Evolutionary conservation across 768 basidiomycete genomes (phyloP).

Genomic region (Pleurotus giganteus): DNA sequence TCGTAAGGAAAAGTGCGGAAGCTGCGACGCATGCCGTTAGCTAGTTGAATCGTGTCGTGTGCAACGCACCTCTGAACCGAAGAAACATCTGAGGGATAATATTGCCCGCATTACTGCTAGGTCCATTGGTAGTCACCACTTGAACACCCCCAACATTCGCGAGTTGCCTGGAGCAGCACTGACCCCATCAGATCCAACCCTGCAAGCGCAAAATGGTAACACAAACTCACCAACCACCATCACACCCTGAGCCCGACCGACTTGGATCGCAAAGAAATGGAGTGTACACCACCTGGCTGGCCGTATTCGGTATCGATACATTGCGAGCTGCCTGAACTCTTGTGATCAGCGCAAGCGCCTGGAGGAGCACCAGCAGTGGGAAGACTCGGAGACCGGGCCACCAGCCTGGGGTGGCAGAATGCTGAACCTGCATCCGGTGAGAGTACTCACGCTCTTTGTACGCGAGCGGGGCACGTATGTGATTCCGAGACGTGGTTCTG

Average conservation of each 20-base stretch:
- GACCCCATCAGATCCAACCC: background rate
- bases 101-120: constrained; percentile 35
- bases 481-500: background rate
- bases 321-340: constrained; percentile 25
- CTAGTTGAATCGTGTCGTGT: background rate
- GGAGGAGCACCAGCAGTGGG: background rate
- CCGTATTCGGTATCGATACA: constrained; percentile 34
- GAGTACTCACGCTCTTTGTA: background rate
- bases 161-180: constrained; percentile 24
- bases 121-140: constrained; percentile 40
- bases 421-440: background rate
- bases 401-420: background rate
- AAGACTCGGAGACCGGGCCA: background rate
- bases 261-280: constrained; percentile 44
- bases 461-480: background rate
- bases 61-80: constrained; percentile 45
- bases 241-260: constrained; percentile 23
- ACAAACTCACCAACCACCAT: constrained; percentile 42
- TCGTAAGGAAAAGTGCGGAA: constrained; percentile 40
- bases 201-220: background rate
- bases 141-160: constrained; percentile 18
- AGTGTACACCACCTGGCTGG: constrained; percentile 42
- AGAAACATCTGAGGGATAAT: constrained; percentile 59
- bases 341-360: background rate
- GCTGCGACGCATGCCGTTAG: constrained; percentile 24